These are phyloP conservation scores for Alternaria panax DNA, from an alignment of 2,329 filamentous ascomycete genomes.

Conservation along the genomic window DNA sequence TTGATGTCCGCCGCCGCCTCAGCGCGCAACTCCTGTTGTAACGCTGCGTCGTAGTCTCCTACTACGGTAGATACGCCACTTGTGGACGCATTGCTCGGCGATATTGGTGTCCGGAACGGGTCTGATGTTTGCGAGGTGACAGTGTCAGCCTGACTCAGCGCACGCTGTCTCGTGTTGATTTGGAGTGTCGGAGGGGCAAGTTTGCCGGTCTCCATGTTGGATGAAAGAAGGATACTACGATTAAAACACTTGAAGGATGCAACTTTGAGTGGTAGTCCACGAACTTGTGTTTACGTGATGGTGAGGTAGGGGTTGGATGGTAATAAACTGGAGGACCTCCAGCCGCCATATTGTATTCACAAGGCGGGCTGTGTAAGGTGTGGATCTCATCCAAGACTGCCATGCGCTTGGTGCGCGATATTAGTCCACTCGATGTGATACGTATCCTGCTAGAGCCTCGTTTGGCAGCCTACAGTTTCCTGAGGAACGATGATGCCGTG, in stretches of 20 bases:
- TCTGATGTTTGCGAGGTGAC: slow-evolving; percentile 35
- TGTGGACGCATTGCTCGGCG: slow-evolving; percentile 33
- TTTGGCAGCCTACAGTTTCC: slow-evolving; percentile 10
- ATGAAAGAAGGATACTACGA: neutral
- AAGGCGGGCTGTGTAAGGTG: slow-evolving; percentile 24
- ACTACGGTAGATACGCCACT: slow-evolving; percentile 30
- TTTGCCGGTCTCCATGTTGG: slow-evolving; percentile 33
- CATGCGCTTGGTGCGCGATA: slow-evolving; percentile 25
- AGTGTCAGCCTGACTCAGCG: slow-evolving; percentile 35
- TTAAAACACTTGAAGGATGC: neutral
- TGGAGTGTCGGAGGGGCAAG: slow-evolving; percentile 38
- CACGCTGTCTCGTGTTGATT: slow-evolving; percentile 36
- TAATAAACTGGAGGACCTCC: slow-evolving; percentile 6
- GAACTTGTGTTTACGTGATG: neutral
- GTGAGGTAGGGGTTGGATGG: neutral
- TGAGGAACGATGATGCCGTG: neutral
- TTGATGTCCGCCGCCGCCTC: slow-evolving; percentile 40
- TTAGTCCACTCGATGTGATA: slow-evolving; percentile 14
- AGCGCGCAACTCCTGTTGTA: slow-evolving; percentile 38
- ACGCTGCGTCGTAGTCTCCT: slow-evolving; percentile 39
- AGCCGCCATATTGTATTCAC: slow-evolving; percentile 20
- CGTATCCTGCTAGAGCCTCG: slow-evolving; percentile 14
- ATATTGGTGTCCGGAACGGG: slow-evolving; percentile 34
- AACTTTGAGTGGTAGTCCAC: neutral
- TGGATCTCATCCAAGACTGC: slow-evolving; percentile 16